These are phyloP conservation scores for Fraxinus sp. DNA, from an alignment of 305 asterid genomes.

Conservation along the genomic window DNA sequence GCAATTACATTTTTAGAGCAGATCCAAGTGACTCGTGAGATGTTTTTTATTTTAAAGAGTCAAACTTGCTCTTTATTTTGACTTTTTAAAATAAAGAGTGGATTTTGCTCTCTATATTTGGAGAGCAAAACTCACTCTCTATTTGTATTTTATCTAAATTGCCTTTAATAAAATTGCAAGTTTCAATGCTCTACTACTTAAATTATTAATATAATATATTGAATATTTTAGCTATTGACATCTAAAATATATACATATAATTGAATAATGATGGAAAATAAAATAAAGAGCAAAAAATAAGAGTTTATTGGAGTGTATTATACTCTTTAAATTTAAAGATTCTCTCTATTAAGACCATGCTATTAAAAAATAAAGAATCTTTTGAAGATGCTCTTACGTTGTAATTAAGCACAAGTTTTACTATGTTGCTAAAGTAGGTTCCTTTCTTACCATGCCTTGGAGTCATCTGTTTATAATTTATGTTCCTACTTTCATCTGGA, in stretches of 20 bases:
- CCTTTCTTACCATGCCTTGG: background rate
- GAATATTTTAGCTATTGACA: background rate
- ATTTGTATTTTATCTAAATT: background rate
- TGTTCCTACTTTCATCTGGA: conserved; percentile 3
- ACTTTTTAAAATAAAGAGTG: background rate
- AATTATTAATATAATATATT: background rate
- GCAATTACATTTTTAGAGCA: background rate
- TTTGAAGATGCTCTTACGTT: background rate
- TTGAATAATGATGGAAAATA: background rate
- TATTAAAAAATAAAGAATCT: background rate
- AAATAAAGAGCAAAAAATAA: background rate
- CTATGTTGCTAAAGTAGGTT: background rate
- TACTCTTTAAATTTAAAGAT: background rate
- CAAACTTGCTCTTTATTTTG: background rate
- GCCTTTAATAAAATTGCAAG: background rate
- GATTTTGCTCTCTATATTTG: background rate
- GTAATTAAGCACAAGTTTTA: background rate
- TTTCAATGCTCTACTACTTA: background rate
- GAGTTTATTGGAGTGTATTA: background rate
- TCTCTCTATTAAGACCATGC: background rate
- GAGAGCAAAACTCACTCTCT: background rate
- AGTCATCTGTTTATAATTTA: conserved; percentile 7
- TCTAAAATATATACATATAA: background rate
- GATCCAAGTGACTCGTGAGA: background rate
- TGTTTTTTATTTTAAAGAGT: background rate